These are phyloP conservation scores for Aegle marmelos DNA, from an alignment of 345 rosid genomes.

Conservation along the genomic window DNA sequence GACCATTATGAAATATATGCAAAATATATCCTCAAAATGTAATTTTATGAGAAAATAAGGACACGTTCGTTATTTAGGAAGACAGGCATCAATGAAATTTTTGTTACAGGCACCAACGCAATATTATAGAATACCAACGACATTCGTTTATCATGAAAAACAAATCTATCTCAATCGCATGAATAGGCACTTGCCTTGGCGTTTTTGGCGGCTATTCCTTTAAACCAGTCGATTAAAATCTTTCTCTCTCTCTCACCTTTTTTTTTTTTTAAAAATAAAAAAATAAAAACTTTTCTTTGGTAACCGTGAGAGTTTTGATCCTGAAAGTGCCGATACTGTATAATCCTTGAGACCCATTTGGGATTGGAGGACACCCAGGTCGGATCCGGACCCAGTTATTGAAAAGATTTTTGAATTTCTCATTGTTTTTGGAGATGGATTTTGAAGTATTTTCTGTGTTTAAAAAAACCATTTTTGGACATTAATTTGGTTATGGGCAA, in stretches of 20 bases:
- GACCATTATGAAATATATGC: no score
- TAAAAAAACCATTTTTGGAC: not conserved
- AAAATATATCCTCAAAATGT: no score
- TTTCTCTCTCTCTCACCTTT: not conserved
- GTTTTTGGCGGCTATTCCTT: constrained; percentile 29
- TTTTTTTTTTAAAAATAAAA: not conserved
- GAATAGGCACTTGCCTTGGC: constrained; percentile 18
- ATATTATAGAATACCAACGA: not conserved
- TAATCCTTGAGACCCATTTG: constrained; percentile 10
- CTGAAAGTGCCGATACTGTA: not conserved
- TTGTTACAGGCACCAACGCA: not conserved
- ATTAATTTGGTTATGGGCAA: not conserved
- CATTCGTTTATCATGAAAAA: no score
- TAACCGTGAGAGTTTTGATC: not conserved
- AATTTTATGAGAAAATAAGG: no score
- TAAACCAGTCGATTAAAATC: not conserved
- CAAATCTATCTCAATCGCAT: not conserved
- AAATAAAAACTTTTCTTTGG: not conserved
- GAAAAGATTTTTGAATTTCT: not conserved
- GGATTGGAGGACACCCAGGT: constrained; percentile 12
- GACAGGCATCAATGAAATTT: not conserved
- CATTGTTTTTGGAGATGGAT: not conserved
- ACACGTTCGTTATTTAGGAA: not conserved
- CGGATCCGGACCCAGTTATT: constrained; percentile 3
- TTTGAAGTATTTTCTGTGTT: not conserved